phyloP scores from a whole-genome alignment of 441 rosid genomes.

The Metrosideros polymorpha region DNA sequence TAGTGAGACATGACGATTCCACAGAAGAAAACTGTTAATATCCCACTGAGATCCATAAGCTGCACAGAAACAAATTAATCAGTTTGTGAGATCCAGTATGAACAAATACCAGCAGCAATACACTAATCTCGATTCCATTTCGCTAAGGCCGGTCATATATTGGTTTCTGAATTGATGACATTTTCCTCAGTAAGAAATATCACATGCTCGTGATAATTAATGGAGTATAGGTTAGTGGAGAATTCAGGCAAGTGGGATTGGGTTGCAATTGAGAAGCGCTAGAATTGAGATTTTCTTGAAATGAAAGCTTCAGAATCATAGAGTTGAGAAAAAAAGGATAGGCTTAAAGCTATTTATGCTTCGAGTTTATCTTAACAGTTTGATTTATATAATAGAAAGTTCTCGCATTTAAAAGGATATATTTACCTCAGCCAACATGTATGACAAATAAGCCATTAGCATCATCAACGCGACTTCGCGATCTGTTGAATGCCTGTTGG shows the following conservation, averaged over 20 bases:
- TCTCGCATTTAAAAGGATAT: not conserved
- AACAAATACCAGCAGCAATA: not conserved
- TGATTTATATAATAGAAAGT: not conserved
- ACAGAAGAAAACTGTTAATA: constrained; percentile 1
- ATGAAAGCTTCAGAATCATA: not conserved
- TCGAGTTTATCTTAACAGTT: not conserved
- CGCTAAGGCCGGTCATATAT: not conserved
- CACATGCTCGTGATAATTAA: not conserved
- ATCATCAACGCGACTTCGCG: constrained; percentile 67
- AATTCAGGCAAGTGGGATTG: not conserved
- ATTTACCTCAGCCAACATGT: constrained; percentile 67
- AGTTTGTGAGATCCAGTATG: not conserved
- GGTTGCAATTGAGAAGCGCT: not conserved
- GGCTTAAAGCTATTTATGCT: not conserved
- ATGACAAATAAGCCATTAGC: constrained; percentile 64
- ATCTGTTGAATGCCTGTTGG: constrained; percentile 64
- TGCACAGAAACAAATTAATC: not conserved
- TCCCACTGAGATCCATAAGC: constrained; percentile 2
- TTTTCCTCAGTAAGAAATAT: not conserved
- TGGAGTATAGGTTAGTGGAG: not conserved
- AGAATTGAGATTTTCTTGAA: not conserved
- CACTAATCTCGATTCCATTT: not conserved
- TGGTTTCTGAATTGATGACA: not conserved
- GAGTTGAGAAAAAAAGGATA: not conserved
- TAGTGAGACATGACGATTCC: constrained; percentile 5